These are phyloP conservation scores for Trichoderma asperelloides DNA, from an alignment of 495 filamentous ascomycete species.

Conservation along the genomic window DNA sequence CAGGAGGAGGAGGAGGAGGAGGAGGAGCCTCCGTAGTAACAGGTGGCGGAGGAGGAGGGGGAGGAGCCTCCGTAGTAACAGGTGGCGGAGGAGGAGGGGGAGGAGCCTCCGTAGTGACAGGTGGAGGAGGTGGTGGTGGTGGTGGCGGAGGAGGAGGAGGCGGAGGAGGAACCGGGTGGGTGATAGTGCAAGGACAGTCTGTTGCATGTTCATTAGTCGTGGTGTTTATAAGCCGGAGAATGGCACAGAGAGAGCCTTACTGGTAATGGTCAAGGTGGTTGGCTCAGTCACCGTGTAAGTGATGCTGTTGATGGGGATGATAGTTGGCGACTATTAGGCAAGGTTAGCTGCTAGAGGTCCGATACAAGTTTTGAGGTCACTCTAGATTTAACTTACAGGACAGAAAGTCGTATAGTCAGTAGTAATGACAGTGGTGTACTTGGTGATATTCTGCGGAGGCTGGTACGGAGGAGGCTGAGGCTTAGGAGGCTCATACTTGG, in stretches of 20 bases:
- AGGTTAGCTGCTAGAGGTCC: slow-evolving; percentile 7
- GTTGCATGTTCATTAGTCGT: background rate
- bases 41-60: slow-evolving; percentile 10
- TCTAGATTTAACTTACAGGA: slow-evolving; percentile 19
- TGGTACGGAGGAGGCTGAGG: background rate
- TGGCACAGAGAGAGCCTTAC: slow-evolving; percentile 14
- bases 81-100: slow-evolving; percentile 3
- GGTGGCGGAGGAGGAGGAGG: background rate
- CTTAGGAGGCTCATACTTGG: background rate
- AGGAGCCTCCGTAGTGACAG: background rate
- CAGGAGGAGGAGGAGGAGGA: slow-evolving; percentile 11
- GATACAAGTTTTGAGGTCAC: background rate
- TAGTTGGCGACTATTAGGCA: slow-evolving; percentile 18
- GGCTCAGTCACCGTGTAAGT: slow-evolving; percentile 25
- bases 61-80: background rate
- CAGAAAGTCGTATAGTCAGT: slow-evolving; percentile 30
- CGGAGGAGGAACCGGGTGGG: slow-evolving; percentile 18
- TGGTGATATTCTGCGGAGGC: background rate
- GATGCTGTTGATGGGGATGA: slow-evolving; percentile 20
- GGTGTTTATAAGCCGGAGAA: background rate
- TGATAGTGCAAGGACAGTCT: slow-evolving; percentile 35
- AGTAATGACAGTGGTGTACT: slow-evolving; percentile 23
- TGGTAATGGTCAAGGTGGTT: slow-evolving; percentile 31
- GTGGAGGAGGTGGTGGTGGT: background rate
- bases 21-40: slow-evolving; percentile 12